phyloP scores from a whole-genome alignment of 495 filamentous ascomycete genomes.

The Talaromyces adpressus region DNA sequence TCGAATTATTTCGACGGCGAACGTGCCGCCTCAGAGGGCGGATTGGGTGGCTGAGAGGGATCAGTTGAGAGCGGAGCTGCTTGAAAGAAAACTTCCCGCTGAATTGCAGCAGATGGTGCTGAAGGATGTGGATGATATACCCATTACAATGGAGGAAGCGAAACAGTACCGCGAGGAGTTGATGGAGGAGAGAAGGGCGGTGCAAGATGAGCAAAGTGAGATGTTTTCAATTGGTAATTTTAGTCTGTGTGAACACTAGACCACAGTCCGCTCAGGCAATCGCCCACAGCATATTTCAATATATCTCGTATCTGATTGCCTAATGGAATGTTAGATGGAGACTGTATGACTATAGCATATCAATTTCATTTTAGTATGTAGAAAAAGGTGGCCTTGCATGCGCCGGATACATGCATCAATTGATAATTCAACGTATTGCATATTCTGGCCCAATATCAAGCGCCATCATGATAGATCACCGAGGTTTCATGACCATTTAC shows the following conservation, averaged over 20 bases:
- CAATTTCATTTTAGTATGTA: too few relatives aligned
- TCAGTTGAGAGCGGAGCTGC: constrained; percentile 10
- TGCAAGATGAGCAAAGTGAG: constrained; percentile 10
- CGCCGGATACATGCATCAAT: too few relatives aligned
- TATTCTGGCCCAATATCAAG: too few relatives aligned
- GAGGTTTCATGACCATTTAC: too few relatives aligned
- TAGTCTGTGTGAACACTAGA: constrained; percentile 23
- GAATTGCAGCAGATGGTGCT: constrained; percentile 35
- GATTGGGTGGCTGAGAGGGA: constrained; percentile 22
- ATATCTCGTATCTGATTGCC: background rate
- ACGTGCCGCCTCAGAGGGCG: constrained; percentile 47
- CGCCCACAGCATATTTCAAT: too few relatives aligned
- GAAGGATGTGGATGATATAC: constrained; percentile 16
- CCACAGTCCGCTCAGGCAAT: background rate
- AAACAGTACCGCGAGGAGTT: constrained; percentile 35
- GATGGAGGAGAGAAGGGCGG: constrained; percentile 37
- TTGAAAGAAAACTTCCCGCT: constrained; percentile 18
- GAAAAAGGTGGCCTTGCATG: too few relatives aligned
- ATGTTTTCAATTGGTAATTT: constrained; percentile 16
- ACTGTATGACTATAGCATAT: too few relatives aligned
- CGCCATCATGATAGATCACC: too few relatives aligned
- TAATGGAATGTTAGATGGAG: background rate
- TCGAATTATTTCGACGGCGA: constrained; percentile 45
- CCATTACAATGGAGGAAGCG: constrained; percentile 38
- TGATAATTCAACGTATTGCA: too few relatives aligned